phyloP scores from a whole-genome alignment of 495 filamentous ascomycete genomes.

The Elasticomyces elasticus region DNA sequence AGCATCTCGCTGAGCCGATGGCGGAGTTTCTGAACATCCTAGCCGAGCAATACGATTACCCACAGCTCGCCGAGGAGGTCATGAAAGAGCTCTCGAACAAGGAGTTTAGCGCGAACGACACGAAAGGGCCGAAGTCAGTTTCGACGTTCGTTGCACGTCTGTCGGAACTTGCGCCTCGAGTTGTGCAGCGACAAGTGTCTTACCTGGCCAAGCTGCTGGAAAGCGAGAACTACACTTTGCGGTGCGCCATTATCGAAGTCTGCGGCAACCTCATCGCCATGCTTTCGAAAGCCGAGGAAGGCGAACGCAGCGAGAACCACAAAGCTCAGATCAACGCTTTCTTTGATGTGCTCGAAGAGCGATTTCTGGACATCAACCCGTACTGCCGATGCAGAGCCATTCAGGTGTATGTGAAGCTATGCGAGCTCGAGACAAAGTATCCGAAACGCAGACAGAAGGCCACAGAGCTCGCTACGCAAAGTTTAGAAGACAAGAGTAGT shows the following conservation, averaged over 20 bases:
- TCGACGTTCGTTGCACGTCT: slow-evolving; percentile 90
- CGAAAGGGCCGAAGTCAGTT: slow-evolving; percentile 91
- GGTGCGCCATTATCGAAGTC: slow-evolving; percentile 92
- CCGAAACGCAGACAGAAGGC: slow-evolving; percentile 80
- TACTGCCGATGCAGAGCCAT: slow-evolving; percentile 89
- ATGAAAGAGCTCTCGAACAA: slow-evolving; percentile 90
- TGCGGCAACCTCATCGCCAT: slow-evolving; percentile 92
- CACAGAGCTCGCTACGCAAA: slow-evolving; percentile 74
- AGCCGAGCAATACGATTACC: slow-evolving; percentile 94
- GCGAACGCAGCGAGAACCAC: slow-evolving; percentile 74
- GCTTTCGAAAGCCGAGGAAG: slow-evolving; percentile 69
- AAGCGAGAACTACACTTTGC: slow-evolving; percentile 92
- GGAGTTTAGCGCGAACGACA: slow-evolving; percentile 95
- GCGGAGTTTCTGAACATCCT: slow-evolving; percentile 96
- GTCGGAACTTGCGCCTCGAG: slow-evolving; percentile 84
- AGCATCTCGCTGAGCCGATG: slow-evolving; percentile 97
- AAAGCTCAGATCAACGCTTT: slow-evolving; percentile 92
- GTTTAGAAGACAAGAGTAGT: slow-evolving; percentile 95
- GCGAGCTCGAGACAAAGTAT: slow-evolving; percentile 87
- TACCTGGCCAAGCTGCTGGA: slow-evolving; percentile 86
- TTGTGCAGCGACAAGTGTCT: slow-evolving; percentile 96
- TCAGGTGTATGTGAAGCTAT: slow-evolving; percentile 86
- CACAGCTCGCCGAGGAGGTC: slow-evolving; percentile 89
- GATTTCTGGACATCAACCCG: slow-evolving; percentile 92
- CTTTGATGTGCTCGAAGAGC: slow-evolving; percentile 91